Evolutionary conservation across 179 eudicot genomes (phyloP).

Genomic region (Heliamphora pulchella): DNA sequence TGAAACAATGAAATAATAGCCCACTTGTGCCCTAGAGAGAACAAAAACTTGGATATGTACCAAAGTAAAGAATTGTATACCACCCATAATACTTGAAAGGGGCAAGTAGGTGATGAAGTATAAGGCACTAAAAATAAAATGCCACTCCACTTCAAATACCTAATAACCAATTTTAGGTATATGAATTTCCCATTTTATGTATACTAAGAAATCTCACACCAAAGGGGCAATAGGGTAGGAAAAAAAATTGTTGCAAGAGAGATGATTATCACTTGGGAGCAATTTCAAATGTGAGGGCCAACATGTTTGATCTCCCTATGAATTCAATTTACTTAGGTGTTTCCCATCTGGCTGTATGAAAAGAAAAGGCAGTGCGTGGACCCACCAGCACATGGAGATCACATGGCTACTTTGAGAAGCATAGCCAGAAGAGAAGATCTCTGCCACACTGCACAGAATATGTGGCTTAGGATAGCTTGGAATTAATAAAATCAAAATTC

Average conservation of each 20-base stretch:
- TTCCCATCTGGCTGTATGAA: no score
- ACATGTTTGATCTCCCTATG: not conserved
- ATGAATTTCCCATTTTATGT: not conserved
- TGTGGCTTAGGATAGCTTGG: no score
- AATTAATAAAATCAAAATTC: no score
- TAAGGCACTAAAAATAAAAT: not conserved
- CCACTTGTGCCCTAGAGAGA: no score
- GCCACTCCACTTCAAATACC: conserved; percentile 6
- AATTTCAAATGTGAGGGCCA: conserved; percentile 16
- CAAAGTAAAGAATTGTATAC: no score
- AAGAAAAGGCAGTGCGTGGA: not conserved
- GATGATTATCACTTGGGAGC: conserved; percentile 4
- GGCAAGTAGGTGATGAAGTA: no score
- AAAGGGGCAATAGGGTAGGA: not conserved
- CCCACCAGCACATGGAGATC: conserved; percentile 21
- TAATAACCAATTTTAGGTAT: not conserved
- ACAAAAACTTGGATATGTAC: no score
- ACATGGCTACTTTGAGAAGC: conserved; percentile 2
- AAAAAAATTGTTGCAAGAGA: conserved; percentile 7
- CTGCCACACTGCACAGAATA: not conserved
- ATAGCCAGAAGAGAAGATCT: not conserved
- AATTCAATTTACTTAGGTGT: not conserved
- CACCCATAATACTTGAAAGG: no score
- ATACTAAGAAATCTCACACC: not conserved
- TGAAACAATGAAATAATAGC: no score